Evolutionary conservation across 371 early-diverging fungal genomes (phyloP), one percentile per base, ranked within the genome.

Genomic region (Fennellomyces sp.): DNA sequence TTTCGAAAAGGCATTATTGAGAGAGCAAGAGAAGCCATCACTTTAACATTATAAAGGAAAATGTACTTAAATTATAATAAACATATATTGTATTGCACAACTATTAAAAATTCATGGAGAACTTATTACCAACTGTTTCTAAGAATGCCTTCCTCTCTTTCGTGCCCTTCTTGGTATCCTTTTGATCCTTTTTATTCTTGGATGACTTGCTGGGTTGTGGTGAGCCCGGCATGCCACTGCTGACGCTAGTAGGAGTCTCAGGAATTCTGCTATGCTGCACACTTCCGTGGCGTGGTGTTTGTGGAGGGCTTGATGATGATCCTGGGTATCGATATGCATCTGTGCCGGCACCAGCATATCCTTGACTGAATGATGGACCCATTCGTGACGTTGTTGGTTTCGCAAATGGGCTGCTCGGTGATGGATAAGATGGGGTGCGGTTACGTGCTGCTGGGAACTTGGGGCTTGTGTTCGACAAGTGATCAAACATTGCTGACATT

Each of bases 91-190:
- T 23, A 23, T 45, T 45, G n/a, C 10, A 6, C 13, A 39, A 33
- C 35, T 38, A 58, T 49, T 58, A 45, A 49, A 58, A 58, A 38
- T 29, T 58, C 33, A 70, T 64, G 21, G 73, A 69, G 15, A 73
- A 67, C 47, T 73, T 73, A n/a, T 66, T 76, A 28, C 76, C 71
- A 53, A 70, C 68, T 17, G 70, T 64, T 52, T 66, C 73, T 48
- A 76, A 66, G 52, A 73, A 71, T 0, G 77, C 65, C 52, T 73
- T 76, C 52, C 66, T 69, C 25, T 75, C 72, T 42, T 75, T 75
- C 6, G 30, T n/a, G 10, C 52, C n/a, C 30, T 68, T 52, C 29
- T 27, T 50, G 5, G 13, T 26, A 12, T 73, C 69, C 50, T 68
- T 66, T 29, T 69, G 62, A 21, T 69, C 68, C 54, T 66, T 66